Base-by-base conservation (phyloP, 345 rosid genomes). In the Salix udensis region DNA sequence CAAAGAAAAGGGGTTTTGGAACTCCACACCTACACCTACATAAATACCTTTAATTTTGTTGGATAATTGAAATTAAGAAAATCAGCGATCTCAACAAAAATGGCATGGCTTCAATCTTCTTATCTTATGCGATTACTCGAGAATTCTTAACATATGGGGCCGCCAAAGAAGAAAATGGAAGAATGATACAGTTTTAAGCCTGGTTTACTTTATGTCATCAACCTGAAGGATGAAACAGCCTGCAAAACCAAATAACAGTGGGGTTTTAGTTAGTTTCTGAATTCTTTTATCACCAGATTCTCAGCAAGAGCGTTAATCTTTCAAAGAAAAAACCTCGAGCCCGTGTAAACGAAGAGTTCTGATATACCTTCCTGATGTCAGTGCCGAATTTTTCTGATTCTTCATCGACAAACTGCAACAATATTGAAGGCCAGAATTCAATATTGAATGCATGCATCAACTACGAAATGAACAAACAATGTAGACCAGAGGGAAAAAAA, bases 171-270 rank as follows among this genome's bases (percentile, higher is more conserved):
- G 55, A 15, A 50, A 16, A 50, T 14, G 19, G 19, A 50, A 50
- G 55, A 50, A 50, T 50, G 55, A 15, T 16, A 50, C 21, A 16
- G 55, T 50, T 50, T 4, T 19, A 50, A 46, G 21, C 55, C 21
- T 15, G 55, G 55, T 15, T 50, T 50, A 48, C 55, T 50, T 14
- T 50, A 16, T 50, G 55, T 50, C 55, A 9, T 93, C 88, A 91
- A 93, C 75, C 60, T 85, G 88, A 91, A 93, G 77, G 98, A 93
- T 65, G 88, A 79, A 76, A 93, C 90, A 34, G 82, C 86, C 97
- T 95, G 91, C 85, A 83, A 79, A 31, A 61, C 30, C 24, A 39
- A n/a, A 53, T 16, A 44, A 36, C 36, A 40, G 26, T 31, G 24
- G 58, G 72, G 70, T 75, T 26, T 67, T 58, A 70, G 80, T 40